Percentiles rank a stretch among this genome's conserved stretches.
Conservation (phyloP, 164 flowering plant species). For the Vitis amurensis region DNA sequence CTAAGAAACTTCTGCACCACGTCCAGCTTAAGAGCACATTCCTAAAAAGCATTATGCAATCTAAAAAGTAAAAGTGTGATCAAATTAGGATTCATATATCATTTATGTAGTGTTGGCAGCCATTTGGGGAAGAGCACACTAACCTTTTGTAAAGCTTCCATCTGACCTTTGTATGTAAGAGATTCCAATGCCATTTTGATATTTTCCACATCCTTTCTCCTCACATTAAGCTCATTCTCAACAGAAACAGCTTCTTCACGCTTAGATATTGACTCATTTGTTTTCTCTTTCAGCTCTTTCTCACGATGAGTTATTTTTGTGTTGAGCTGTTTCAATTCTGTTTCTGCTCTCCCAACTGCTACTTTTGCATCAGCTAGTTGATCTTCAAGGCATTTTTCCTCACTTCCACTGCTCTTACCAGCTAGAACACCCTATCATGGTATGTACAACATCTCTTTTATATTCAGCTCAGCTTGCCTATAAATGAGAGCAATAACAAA, state of each 20-base stretch:
- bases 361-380: slow-evolving; percentile 88
- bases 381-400: slow-evolving; percentile 97
- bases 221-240: slow-evolving; percentile 64
- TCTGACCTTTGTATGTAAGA: slow-evolving; percentile 56
- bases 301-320: slow-evolving; percentile 76
- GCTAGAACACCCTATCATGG: slow-evolving; percentile 75
- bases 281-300: slow-evolving; percentile 84
- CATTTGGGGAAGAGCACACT: background rate
- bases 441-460: background rate
- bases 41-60: slow-evolving; percentile 40
- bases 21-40: slow-evolving; percentile 64
- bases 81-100: background rate
- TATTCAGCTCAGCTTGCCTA: background rate
- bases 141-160: slow-evolving; percentile 90
- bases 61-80: no score
- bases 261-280: slow-evolving; percentile 58
- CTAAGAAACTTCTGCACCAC: slow-evolving; percentile 45
- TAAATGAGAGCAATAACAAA: background rate
- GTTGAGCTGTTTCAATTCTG: slow-evolving; percentile 78
- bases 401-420: slow-evolving; percentile 90
- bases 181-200: slow-evolving; percentile 53
- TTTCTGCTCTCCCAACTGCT: slow-evolving; percentile 86
- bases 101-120: background rate
- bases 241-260: slow-evolving; percentile 74
- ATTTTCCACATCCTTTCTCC: slow-evolving; percentile 64